Conservation (phyloP, 164 flowering plant genomes). For the Berberis vulgaris region DNA sequence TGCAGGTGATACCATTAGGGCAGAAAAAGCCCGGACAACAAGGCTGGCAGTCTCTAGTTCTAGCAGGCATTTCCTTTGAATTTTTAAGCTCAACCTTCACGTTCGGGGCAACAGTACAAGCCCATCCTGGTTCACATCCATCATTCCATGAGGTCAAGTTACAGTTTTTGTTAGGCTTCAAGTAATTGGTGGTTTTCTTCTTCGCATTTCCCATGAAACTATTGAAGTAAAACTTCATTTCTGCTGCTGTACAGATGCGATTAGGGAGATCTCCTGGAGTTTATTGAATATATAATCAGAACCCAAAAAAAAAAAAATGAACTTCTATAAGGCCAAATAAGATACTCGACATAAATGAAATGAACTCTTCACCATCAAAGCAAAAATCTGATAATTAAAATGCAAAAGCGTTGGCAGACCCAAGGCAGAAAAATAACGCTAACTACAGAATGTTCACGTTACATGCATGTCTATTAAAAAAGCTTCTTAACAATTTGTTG, state of each 20-base stretch:
- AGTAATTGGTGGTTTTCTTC: constrained; percentile 28
- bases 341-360: not conserved
- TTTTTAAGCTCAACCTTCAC: constrained; percentile 46
- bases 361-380: not conserved
- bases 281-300: constrained; percentile 7
- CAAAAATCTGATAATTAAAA: not conserved
- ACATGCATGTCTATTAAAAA: too few relatives aligned
- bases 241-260: constrained; percentile 85
- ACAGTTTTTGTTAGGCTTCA: constrained; percentile 81
- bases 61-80: constrained; percentile 39
- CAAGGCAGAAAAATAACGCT: too few relatives aligned
- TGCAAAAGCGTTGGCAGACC: too few relatives aligned
- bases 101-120: constrained; percentile 38
- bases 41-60: constrained; percentile 46
- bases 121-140: constrained; percentile 99
- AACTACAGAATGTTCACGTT: too few relatives aligned
- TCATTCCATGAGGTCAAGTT: constrained; percentile 63
- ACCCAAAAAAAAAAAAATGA: not conserved
- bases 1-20: constrained; percentile 87
- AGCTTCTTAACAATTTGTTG: too few relatives aligned
- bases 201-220: constrained; percentile 31
- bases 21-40: constrained; percentile 98
- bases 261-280: constrained; percentile 44
- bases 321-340: not conserved
- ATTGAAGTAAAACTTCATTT: constrained; percentile 57